Percentiles rank a stretch among this genome's conserved stretches.
These are phyloP conservation scores for Pinguiococcus pyrenoidosus DNA, from an alignment of 108 stramenopile species.

Conservation along the genomic window DNA sequence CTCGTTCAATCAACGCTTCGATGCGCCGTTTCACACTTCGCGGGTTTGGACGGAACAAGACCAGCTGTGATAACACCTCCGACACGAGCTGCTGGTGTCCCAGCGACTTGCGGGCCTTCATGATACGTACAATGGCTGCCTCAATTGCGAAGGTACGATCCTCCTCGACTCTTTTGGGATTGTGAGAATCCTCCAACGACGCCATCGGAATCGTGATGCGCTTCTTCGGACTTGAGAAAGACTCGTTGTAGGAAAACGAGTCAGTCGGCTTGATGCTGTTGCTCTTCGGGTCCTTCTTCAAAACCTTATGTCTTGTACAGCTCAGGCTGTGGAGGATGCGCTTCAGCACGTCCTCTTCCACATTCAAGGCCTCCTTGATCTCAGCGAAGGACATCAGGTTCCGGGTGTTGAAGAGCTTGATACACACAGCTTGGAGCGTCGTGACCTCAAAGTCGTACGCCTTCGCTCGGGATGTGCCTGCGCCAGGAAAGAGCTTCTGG, in stretches of 20 bases:
- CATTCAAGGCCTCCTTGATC: constrained; percentile 53
- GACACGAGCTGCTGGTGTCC: constrained; percentile 88
- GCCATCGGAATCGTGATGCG: constrained; percentile 98
- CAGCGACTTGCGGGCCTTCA: constrained; percentile 97
- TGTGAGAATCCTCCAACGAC: constrained; percentile 82
- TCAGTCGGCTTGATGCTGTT: constrained; percentile 76
- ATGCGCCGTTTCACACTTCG: constrained; percentile 70
- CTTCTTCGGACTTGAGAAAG: constrained; percentile 75
- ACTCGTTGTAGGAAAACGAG: constrained; percentile 67
- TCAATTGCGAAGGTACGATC: constrained; percentile 90
- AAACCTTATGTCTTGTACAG: constrained; percentile 47
- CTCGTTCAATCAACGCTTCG: constrained; percentile 83
- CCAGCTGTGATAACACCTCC: constrained; percentile 86
- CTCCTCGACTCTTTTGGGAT: constrained; percentile 91
- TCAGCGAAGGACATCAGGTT: constrained; percentile 49
- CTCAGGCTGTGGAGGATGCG: constrained; percentile 84
- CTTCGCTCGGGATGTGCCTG: constrained; percentile 76
- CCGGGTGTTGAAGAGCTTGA: constrained; percentile 68
- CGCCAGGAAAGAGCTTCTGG: too few species aligned
- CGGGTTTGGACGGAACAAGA: constrained; percentile 94
- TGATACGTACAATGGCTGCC: constrained; percentile 97
- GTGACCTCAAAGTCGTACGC: constrained; percentile 88
- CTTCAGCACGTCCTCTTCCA: constrained; percentile 75
- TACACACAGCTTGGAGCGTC: constrained; percentile 82
- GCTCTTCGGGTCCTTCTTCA: constrained; percentile 56